Percentiles rank a stretch among this genome's conserved stretches.
phyloP scores from a whole-genome alignment of 1,139 yeast species.

The Blastobotrys ciferrii region DNA sequence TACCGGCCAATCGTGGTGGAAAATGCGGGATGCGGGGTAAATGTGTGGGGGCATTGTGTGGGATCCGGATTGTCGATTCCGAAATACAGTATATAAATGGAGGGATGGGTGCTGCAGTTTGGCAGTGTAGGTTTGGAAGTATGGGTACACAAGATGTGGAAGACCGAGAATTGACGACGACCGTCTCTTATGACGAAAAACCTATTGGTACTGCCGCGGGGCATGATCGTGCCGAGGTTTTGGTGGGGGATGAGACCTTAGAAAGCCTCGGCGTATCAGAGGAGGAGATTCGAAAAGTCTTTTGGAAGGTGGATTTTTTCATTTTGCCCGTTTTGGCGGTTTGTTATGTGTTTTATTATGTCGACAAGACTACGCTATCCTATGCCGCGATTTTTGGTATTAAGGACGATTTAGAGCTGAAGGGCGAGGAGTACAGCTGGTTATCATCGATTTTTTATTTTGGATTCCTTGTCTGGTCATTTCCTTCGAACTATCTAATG shows the following conservation, averaged over 20 bases:
- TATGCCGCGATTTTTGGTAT: slow-evolving; percentile 65
- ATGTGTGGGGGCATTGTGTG: not conserved
- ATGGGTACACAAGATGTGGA: not conserved
- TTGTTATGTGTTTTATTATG: slow-evolving; percentile 55
- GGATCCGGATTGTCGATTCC: no score
- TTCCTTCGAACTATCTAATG: slow-evolving; percentile 52
- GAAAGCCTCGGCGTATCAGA: slow-evolving; percentile 16
- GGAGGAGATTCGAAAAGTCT: slow-evolving; percentile 34
- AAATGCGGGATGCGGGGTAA: not conserved
- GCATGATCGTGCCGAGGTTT: slow-evolving; percentile 7
- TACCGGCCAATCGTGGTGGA: no score
- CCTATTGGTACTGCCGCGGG: slow-evolving; percentile 5
- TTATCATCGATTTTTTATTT: slow-evolving; percentile 60
- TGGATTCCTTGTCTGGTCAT: slow-evolving; percentile 52
- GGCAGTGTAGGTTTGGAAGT: no score
- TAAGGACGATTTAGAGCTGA: slow-evolving; percentile 38
- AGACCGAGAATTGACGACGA: not conserved
- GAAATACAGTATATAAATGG: not conserved
- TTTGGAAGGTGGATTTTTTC: slow-evolving; percentile 49
- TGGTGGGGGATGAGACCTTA: slow-evolving; percentile 1
- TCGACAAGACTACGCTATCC: slow-evolving; percentile 61
- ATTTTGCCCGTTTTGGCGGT: slow-evolving; percentile 56
- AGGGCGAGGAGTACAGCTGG: slow-evolving; percentile 49
- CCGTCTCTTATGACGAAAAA: not conserved
- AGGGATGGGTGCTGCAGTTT: not conserved